phyloP scores from a whole-genome alignment of 2,329 filamentous ascomycete species.

The Niveomyces coronatus region DNA sequence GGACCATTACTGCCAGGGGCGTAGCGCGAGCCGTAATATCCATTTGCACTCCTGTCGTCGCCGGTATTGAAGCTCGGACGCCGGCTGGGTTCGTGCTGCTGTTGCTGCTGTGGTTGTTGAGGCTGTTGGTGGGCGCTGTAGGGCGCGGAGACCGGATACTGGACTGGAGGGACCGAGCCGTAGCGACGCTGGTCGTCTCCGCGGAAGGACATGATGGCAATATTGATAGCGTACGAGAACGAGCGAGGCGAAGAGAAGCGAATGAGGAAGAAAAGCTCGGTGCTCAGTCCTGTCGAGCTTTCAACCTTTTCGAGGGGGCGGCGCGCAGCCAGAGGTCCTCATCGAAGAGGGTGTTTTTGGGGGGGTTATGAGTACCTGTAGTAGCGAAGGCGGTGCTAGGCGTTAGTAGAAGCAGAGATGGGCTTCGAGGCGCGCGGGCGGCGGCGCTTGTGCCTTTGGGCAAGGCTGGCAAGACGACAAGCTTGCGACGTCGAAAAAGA shows the following conservation, averaged over 20 bases:
- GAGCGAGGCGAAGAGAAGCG: neutral
- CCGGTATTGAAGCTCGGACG: slow-evolving; percentile 66
- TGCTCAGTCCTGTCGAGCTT: neutral
- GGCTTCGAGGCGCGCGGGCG: neutral
- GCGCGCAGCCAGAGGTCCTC: neutral
- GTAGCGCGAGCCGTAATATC: slow-evolving; percentile 35
- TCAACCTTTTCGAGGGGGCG: neutral
- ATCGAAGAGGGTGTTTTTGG: slow-evolving; percentile 2
- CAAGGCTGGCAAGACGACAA: neutral
- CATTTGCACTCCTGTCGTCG: slow-evolving; percentile 45
- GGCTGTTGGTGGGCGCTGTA: slow-evolving; percentile 14
- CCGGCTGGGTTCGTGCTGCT: slow-evolving; percentile 32
- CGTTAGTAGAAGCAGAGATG: neutral
- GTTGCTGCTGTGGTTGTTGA: slow-evolving; percentile 15
- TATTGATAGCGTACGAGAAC: neutral
- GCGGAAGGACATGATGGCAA: slow-evolving; percentile 48
- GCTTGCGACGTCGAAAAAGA: too few species aligned
- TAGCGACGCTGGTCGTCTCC: slow-evolving; percentile 54
- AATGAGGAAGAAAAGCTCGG: neutral
- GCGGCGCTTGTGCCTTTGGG: neutral
- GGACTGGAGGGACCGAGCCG: slow-evolving; percentile 55
- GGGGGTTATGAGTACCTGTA: neutral
- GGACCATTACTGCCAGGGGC: slow-evolving; percentile 15
- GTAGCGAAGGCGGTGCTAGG: neutral
- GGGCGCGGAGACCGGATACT: slow-evolving; percentile 44